phyloP scores from a whole-genome alignment of 129 eudicot species.

The Tagetes patula region DNA sequence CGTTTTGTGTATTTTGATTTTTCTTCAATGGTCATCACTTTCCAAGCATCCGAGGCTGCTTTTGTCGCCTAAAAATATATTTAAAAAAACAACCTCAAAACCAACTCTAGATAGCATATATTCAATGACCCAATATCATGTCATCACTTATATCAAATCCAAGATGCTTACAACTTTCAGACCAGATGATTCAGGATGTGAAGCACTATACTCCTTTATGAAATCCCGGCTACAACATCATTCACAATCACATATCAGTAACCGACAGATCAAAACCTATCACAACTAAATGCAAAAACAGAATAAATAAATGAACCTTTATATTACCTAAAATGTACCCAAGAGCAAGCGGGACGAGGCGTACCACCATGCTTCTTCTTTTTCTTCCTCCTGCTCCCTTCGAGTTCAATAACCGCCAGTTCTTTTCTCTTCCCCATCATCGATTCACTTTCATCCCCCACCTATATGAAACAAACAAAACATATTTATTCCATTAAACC shows the following conservation, averaged over 20 bases:
- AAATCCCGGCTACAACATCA: conserved; percentile 62
- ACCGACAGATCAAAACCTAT: background rate
- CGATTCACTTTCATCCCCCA: conserved; percentile 48
- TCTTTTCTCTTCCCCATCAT: conserved; percentile 50
- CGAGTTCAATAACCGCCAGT: conserved; percentile 42
- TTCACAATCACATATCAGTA: conserved; percentile 24
- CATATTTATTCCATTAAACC: background rate
- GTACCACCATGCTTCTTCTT: conserved; percentile 67
- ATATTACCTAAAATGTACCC: conserved; percentile 80
- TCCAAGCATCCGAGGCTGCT: conserved; percentile 91
- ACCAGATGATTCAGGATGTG: conserved; percentile 90
- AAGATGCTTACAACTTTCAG: conserved; percentile 64
- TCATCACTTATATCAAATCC: background rate
- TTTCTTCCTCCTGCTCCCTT: conserved; percentile 19
- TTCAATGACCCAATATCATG: background rate
- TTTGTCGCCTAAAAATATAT: conserved; percentile 57
- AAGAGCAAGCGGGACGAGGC: conserved; percentile 87
- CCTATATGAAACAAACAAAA: conserved; percentile 14
- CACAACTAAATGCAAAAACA: background rate
- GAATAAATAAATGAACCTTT: background rate
- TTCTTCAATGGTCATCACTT: conserved; percentile 71
- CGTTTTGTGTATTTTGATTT: conserved; percentile 73
- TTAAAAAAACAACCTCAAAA: background rate
- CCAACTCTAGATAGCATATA: conserved; percentile 2
- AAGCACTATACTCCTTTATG: conserved; percentile 77